Evolutionary conservation across 2,329 filamentous ascomycete genomes (phyloP).

Genomic region (Sclerotinia nivalis): DNA sequence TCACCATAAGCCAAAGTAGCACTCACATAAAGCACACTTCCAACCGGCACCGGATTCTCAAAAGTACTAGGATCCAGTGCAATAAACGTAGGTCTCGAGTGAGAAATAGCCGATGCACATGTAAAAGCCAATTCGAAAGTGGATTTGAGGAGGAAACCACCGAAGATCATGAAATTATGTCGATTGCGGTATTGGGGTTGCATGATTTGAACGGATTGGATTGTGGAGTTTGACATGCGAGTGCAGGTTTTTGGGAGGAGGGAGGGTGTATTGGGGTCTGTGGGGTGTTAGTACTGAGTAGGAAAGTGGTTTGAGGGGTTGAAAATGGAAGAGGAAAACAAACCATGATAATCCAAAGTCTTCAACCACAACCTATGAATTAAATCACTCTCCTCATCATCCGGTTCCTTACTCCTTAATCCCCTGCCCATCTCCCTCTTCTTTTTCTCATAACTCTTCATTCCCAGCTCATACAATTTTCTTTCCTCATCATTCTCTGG

Average conservation of each 20-base stretch:
- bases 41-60: constrained; percentile 70
- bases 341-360: constrained; percentile 57
- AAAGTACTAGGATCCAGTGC: constrained; percentile 71
- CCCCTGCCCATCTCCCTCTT: constrained; percentile 61
- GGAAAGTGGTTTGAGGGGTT: neutral
- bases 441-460: constrained; percentile 65
- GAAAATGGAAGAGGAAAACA: neutral
- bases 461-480: constrained; percentile 59
- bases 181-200: constrained; percentile 69
- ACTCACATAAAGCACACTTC: constrained; percentile 68
- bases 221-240: constrained; percentile 62
- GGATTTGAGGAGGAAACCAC: constrained; percentile 68
- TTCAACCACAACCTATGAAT: constrained; percentile 71
- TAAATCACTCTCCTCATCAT: constrained; percentile 67
- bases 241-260: constrained; percentile 58
- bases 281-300: neutral
- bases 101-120: constrained; percentile 66
- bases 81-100: constrained; percentile 66
- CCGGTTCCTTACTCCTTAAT: constrained; percentile 64
- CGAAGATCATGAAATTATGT: constrained; percentile 75
- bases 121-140: constrained; percentile 74
- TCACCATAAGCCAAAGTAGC: constrained; percentile 69
- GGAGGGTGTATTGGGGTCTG: constrained; percentile 54
- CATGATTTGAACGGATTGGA: constrained; percentile 71
- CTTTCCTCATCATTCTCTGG: constrained; percentile 64